A percentile compares a stretch with the other conserved stretches of the same genome.
Conservation (phyloP, 2,329 filamentous ascomycete genomes). For the Aureobasidium melanogenum region DNA sequence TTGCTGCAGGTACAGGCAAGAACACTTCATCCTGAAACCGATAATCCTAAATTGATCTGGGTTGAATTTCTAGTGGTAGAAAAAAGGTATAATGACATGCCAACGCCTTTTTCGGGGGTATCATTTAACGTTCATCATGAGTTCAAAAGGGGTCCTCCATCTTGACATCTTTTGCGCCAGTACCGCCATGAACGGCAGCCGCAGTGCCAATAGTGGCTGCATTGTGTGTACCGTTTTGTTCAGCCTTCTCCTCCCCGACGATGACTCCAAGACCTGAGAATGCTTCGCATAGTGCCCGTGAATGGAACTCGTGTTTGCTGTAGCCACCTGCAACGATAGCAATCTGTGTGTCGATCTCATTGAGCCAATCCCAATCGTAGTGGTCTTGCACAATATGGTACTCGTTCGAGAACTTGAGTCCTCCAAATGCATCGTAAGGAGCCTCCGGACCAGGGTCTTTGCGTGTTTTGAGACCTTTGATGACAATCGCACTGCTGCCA, state of each 20-base stretch:
- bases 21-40: neutral
- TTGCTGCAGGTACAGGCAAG: neutral
- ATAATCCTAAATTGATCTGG: neutral
- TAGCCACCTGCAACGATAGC: constrained; percentile 72
- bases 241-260: constrained; percentile 60
- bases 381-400: constrained; percentile 61
- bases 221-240: constrained; percentile 30
- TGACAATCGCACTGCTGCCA: constrained; percentile 41
- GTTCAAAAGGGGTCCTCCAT: constrained; percentile 35
- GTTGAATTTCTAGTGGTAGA: neutral
- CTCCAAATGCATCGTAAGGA: constrained; percentile 84
- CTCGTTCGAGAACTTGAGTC: constrained; percentile 53
- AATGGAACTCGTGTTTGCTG: constrained; percentile 70
- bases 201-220: constrained; percentile 24
- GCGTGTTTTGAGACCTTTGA: constrained; percentile 69
- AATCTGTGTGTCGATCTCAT: constrained; percentile 55
- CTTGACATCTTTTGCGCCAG: constrained; percentile 49
- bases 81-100: neutral
- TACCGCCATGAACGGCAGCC: constrained; percentile 32
- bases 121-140: constrained; percentile 13
- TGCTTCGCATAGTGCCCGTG: constrained; percentile 73
- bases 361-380: constrained; percentile 70
- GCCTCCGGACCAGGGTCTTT: constrained; percentile 55
- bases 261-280: constrained; percentile 86
- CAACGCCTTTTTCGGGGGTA: constrained; percentile 13